Base-by-base conservation (phyloP, 257 asterid species). In the Solanum neorickii region DNA sequence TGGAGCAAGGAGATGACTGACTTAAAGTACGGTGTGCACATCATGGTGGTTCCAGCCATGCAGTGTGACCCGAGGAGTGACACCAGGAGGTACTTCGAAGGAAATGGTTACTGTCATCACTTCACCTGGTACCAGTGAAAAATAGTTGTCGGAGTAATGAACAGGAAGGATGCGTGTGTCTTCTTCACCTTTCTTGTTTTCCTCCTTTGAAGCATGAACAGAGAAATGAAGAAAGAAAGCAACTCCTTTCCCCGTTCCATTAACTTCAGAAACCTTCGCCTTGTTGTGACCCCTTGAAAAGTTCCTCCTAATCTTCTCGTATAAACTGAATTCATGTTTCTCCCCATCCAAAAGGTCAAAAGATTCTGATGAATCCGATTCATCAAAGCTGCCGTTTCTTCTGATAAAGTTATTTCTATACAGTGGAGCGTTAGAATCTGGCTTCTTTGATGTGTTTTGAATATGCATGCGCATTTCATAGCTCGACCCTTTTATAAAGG, bases 111-210 rank as follows among this genome's bases (percentile, higher is more conserved):
- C 89, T 6, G 91, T 60, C 94, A 82, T 94, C 70, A 89, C 94
- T 91, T 97, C 99, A 8, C 98, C 99, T 0, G 99, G 99, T 33
- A 92, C 98, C 42, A 97, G 89, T n/a, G 99, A 97, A 91, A 97
- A 95, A 86, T 95, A 97, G 94, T 97, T 97, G 90, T 95, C 94
- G 3, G 99, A 97, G 91, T 97, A 97, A 90, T 95, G 99, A 88
- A 95, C 97, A 23, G 98, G 99, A 90, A 97, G 92, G 75, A 95
- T 92, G 70, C 99, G 89, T 39, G 96, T 93, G 87, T 94, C 99
- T 83, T 94, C 99, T 83, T 91, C 93, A 9, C 90, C 91, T 18
- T 91, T 87, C 86, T 89, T 88, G 46, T 29, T 20, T 60, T 90
- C 93, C 84, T 93, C 85, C 62, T 87, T 84, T 23, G 95, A 89